Conservation (phyloP, 2,329 filamentous ascomycete genomes). For the Aphanocladium album region DNA sequence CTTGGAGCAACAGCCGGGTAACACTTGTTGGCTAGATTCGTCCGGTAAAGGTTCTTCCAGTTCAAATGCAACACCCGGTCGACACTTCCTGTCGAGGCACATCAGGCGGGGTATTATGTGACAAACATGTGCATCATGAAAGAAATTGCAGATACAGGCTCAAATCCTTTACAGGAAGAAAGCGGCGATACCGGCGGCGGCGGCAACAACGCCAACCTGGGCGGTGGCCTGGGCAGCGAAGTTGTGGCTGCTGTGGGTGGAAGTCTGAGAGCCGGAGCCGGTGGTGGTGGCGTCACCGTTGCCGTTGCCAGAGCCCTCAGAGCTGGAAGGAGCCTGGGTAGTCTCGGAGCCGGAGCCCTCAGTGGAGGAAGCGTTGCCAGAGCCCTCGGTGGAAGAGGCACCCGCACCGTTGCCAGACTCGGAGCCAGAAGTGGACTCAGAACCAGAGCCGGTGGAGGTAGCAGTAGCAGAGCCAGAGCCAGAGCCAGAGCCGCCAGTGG, state of each 20-base stretch:
- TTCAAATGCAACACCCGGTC: constrained; percentile 10
- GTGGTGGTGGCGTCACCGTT: constrained; percentile 20
- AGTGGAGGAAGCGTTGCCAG: no score
- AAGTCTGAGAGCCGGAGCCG: constrained; percentile 9
- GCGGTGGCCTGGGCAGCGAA: constrained; percentile 32
- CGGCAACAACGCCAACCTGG: constrained; percentile 42
- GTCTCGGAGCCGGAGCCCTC: constrained; percentile 15
- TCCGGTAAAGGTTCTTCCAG: background rate
- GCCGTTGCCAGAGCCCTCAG: constrained; percentile 15
- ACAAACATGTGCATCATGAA: constrained; percentile 35
- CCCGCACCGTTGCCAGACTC: background rate
- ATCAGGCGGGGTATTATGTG: constrained; percentile 38
- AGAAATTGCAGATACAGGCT: constrained; percentile 10
- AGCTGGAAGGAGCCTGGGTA: constrained; percentile 5
- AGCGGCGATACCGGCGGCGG: constrained; percentile 44
- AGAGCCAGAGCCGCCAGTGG: constrained; percentile 15
- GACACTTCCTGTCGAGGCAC: constrained; percentile 21
- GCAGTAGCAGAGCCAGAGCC: constrained; percentile 11
- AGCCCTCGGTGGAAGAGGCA: constrained; percentile 14
- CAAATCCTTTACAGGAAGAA: constrained; percentile 39
- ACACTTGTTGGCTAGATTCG: constrained; percentile 3
- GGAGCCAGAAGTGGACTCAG: no score
- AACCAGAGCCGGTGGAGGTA: constrained; percentile 17
- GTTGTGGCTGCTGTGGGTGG: background rate
- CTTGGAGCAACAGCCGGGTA: constrained; percentile 23